These are phyloP conservation scores for Hypoxylon fragiforme DNA, from an alignment of 495 filamentous ascomycete species.

Conservation along the genomic window DNA sequence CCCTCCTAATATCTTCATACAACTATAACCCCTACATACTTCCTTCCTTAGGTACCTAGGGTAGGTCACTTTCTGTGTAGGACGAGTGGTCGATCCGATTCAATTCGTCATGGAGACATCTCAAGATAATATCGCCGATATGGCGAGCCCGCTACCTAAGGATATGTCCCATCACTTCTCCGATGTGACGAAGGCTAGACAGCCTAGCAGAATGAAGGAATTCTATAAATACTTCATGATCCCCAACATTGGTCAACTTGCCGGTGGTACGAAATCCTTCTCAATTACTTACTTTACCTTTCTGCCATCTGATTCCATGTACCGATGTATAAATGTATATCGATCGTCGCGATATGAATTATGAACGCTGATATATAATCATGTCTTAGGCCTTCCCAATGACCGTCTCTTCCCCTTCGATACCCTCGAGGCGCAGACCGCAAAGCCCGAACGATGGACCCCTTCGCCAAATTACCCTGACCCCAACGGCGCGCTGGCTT, in stretches of 20 bases:
- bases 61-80: not conserved
- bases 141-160: slow-evolving; percentile 54
- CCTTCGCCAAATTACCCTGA: slow-evolving; percentile 62
- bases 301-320: too few species aligned
- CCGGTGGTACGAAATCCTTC: slow-evolving; percentile 66
- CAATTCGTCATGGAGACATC: slow-evolving; percentile 23
- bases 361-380: slow-evolving; percentile 6
- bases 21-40: slow-evolving; percentile 1
- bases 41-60: not conserved
- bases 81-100: not conserved
- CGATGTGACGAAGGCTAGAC: slow-evolving; percentile 63
- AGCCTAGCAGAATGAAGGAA: slow-evolving; percentile 67
- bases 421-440: slow-evolving; percentile 79
- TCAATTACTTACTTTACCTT: not conserved
- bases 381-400: slow-evolving; percentile 70
- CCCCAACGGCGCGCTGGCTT: slow-evolving; percentile 33
- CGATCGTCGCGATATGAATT: not conserved
- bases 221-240: slow-evolving; percentile 86
- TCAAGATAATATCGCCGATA: slow-evolving; percentile 12
- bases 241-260: slow-evolving; percentile 82
- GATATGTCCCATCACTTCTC: slow-evolving; percentile 83
- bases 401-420: slow-evolving; percentile 85
- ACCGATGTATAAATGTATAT: too few species aligned
- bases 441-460: slow-evolving; percentile 71
- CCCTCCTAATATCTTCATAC: too few species aligned